Base-by-base conservation (phyloP, 768 basidiomycete genomes). In the Gymnopilus dilepis region DNA sequence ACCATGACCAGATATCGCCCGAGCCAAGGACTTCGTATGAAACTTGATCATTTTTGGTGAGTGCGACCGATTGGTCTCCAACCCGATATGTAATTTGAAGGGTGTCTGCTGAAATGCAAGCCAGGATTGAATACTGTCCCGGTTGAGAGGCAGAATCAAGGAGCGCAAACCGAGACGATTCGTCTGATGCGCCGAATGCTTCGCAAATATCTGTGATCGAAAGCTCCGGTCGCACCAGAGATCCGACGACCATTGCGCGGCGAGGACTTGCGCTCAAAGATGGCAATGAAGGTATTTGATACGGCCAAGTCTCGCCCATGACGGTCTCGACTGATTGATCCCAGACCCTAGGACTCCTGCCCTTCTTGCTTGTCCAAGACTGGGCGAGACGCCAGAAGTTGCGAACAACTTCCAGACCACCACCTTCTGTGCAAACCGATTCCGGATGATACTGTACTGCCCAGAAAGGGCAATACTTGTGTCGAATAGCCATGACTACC, bases 391-490 rank as follows among this genome's bases (percentile, higher is more conserved):
- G 72, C 90, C 90, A 94, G 70, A 94, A 94, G 72, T 92, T 94
- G 21, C 72, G 73, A 58, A 94, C 64, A 15, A 92, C 84, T 58
- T 87, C 82, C n/a, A 82, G 67, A 1, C 92, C 92, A 6, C 89
- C 90, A 2, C 82, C 84, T 42, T 79, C 76, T 2, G 92, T 94
- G 65, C 89, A 82, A 3, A 90, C 84, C 4, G 92, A 94, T 70
- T 94, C 93, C 6, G 93, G 93, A 70, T 95, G 93, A 71, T 94
- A 95, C 69, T 95, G 93, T 22, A 95, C 93, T 3, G 90, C 92
- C 89, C 90, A 94, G 68, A 92, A 91, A 4, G 93, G 92, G 61
- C 80, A 82, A 22, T 66, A 73, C 52, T 64, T 78, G 70, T 95
- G 93, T 64, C 81, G 83, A 26, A 84, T 75, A 40, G 87, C 91